Base-by-base conservation (phyloP, 306 rosid genomes). In the Cucurbita argyrosperma region DNA sequence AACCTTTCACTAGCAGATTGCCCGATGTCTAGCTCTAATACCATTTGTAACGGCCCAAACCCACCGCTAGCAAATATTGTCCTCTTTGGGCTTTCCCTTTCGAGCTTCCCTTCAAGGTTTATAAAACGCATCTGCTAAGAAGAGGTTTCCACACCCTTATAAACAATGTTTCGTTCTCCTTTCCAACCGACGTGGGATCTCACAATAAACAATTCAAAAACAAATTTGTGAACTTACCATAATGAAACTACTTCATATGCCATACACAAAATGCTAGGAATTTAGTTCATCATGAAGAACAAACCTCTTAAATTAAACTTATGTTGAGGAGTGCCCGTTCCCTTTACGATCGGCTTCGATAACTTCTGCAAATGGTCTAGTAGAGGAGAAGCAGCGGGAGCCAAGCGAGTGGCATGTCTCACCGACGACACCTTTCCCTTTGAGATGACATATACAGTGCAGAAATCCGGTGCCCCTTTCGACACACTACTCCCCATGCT, bases 381-480 rank as follows among this genome's bases (percentile, higher is more conserved):
- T 45, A 95, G 78, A 19, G 99, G 99, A 42, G 99, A 95, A 75
- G 77, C 2, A 80, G 84, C 83, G 10, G 96, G 85, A 4, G 92
- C 82, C 7, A 85, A 71, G 62, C 97, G 88, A 71, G 88, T 49
- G 68, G 97, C 89, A 35, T 55, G 83, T 71, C 86, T 75, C 65
- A 73, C 82, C 0, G 99, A 88, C 5, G 95, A 84, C 19, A 87
- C 64, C 81, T 87, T 95, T 67, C 92, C 97, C 79, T 91, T 95
- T 12, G 99, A 84, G 64, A 89, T 80, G 37, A 90, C 88, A 78
- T 84, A 87, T 14, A 89, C 90, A 0, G 76, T 89, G 80, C 99
- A 91, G 83, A 91, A 95, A 83, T 95, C 97, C 0, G 99, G 97
- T 39, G 78, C 87, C 59, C 77, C 95, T 81, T 89, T 95, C 21